Evolutionary conservation across 176 grass and related monocot species (phyloP), one percentile per base, ranked within the genome.

Genomic region (Pontederia paniculata): DNA sequence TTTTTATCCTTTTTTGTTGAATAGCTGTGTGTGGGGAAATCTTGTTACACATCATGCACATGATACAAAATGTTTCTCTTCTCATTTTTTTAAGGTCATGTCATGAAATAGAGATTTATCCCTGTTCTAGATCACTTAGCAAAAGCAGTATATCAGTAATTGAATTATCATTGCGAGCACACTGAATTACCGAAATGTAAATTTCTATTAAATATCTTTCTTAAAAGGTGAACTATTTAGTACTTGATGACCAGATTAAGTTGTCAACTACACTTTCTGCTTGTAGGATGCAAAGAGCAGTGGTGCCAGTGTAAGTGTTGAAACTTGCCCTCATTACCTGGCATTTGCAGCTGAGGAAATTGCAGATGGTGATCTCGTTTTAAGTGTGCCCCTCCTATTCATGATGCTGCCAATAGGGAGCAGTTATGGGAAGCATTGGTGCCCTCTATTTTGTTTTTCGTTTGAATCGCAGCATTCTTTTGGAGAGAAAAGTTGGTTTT

Each of bases 251-350:
- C 1, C 48, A 48, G 1, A 48, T n/a, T 21, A 47, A 19, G 14
- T 44, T 2, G 18, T 23, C 21, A 23, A 16, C 17, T n/a, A 44
- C 48, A 41, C 21, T 0, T 60, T 50, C 45, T 31, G 9, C 28
- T 75, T 88, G 25, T 12, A 98, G 93, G 80, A 84, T 66, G 77
- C 83, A 44, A 98, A 88, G 82, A 54, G 25, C 12, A 65, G 28
- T 55, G 86, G 86, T 65, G 83, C 80, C 72, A 91, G 77, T 53
- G 50, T 98, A 53, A 91, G 67, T 12, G 71, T 98, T 70, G 93
- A 98, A 78, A 98, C 93, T 13, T 98, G 93, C 55, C 93, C 93
- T 9, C 93, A 98, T 80, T 98, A 91, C 66, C 75, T 98, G 5
- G 93, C 86, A 65, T 98, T 98, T 91, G 79, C 93, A 22, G 74